A percentile compares a stretch with the other conserved stretches of the same genome.
Conservation (phyloP, 345 rosid genomes). For the Combretum micranthum region DNA sequence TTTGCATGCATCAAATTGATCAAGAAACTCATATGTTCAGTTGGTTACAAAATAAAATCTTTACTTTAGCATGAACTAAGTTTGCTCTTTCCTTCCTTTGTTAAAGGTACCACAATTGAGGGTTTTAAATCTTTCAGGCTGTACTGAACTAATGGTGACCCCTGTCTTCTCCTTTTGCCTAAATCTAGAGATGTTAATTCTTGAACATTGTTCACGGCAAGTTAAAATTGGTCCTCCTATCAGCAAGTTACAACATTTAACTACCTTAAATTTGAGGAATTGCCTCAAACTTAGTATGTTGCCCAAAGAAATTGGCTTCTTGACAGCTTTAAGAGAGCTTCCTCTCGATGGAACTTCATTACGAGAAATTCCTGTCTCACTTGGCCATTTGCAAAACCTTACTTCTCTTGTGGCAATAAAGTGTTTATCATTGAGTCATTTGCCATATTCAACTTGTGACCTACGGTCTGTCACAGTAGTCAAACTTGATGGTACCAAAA, state of each 20-base stretch:
- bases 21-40: no score
- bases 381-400: background rate
- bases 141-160: background rate
- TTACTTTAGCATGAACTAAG: no score
- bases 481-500: background rate
- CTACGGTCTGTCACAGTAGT: slow-evolving; percentile 1
- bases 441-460: slow-evolving; percentile 1
- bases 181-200: background rate
- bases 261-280: background rate
- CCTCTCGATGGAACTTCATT: slow-evolving; percentile 4
- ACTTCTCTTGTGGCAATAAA: background rate
- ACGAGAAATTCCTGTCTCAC: background rate
- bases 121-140: background rate
- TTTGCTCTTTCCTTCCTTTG: no score
- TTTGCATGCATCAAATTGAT: no score
- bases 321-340: slow-evolving; percentile 2
- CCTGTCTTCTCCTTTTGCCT: background rate
- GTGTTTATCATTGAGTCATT: background rate
- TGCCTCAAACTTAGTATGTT: background rate
- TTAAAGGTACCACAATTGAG: no score
- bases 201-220: background rate
- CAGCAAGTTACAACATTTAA: background rate
- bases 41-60: no score
- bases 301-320: background rate
- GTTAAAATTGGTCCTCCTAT: background rate